phyloP scores from a whole-genome alignment of 306 rosid species.

The Corylus avellana region DNA sequence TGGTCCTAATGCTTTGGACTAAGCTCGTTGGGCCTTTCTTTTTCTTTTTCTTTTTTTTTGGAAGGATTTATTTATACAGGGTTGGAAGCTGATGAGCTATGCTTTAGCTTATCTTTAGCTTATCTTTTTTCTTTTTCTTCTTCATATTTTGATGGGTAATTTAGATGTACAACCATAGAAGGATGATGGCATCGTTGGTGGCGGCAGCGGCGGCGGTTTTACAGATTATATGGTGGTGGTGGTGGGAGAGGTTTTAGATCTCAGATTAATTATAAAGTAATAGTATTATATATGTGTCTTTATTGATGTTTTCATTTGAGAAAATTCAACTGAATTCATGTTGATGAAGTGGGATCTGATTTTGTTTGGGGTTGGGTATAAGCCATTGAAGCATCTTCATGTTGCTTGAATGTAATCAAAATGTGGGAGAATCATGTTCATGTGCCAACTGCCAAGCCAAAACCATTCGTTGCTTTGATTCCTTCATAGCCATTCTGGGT shows the following conservation, averaged over 20 bases:
- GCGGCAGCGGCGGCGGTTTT: not conserved
- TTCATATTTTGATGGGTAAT: not conserved
- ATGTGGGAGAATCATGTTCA: not conserved
- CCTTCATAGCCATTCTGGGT: too few relatives aligned
- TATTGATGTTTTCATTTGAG: not conserved
- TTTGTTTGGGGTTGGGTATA: too few relatives aligned
- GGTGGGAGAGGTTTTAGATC: conserved; percentile 2
- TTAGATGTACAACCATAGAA: not conserved
- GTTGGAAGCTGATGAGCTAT: conserved; percentile 10
- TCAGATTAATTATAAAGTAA: conserved; percentile 12
- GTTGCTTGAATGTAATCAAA: not conserved
- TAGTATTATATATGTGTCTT: not conserved
- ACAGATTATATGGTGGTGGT: not conserved
- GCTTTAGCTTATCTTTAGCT: conserved; percentile 27
- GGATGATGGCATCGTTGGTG: not conserved
- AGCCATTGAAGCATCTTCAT: not conserved
- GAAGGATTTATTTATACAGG: not conserved
- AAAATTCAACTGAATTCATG: not conserved
- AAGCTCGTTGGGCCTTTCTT: not conserved
- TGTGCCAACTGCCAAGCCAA: too few relatives aligned
- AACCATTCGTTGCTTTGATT: too few relatives aligned
- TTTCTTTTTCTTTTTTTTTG: too few relatives aligned
- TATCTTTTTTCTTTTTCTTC: not conserved
- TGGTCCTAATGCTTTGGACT: conserved; percentile 87
- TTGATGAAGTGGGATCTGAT: too few relatives aligned